Conservation (phyloP, 2,329 filamentous ascomycete species). For the Setomelanomma holmii region DNA sequence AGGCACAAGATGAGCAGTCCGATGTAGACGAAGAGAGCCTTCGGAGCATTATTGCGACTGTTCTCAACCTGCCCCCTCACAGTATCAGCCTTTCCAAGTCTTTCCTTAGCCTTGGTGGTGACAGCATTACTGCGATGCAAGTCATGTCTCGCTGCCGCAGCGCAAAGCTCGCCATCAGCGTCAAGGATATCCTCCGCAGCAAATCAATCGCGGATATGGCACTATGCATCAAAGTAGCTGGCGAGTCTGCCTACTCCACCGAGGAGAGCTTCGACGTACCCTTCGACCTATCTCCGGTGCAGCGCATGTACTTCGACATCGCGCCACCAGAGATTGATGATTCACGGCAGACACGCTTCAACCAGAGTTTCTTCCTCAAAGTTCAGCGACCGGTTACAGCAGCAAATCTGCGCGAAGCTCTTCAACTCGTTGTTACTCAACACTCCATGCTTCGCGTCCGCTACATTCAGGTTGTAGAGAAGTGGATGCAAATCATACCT, state of each 20-base stretch:
- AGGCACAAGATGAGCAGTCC: neutral
- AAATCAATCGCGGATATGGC: slow-evolving; percentile 19
- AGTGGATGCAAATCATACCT: slow-evolving; percentile 24
- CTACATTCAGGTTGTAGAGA: slow-evolving; percentile 10
- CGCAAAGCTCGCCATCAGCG: slow-evolving; percentile 13
- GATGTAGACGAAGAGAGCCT: neutral
- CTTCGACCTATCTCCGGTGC: slow-evolving; percentile 28
- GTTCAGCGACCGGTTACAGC: slow-evolving; percentile 29
- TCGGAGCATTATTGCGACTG: neutral
- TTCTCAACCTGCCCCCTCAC: neutral
- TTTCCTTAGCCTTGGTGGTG: slow-evolving; percentile 31
- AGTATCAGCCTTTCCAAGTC: neutral
- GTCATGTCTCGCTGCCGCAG: slow-evolving; percentile 15
- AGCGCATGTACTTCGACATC: slow-evolving; percentile 21
- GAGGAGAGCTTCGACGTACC: slow-evolving; percentile 10
- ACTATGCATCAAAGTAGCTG: neutral
- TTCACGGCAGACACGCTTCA: slow-evolving; percentile 26
- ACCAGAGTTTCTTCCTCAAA: slow-evolving; percentile 12
- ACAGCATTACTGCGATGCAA: slow-evolving; percentile 35
- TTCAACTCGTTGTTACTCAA: slow-evolving; percentile 11
- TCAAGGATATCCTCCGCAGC: slow-evolving; percentile 26
- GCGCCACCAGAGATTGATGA: slow-evolving; percentile 1
- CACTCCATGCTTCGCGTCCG: slow-evolving; percentile 28
- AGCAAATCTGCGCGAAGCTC: slow-evolving; percentile 21
- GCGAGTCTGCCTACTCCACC: neutral